Evolutionary conservation across 2,329 filamentous ascomycete species (phyloP).

Genomic region (Beauveria sp.): DNA sequence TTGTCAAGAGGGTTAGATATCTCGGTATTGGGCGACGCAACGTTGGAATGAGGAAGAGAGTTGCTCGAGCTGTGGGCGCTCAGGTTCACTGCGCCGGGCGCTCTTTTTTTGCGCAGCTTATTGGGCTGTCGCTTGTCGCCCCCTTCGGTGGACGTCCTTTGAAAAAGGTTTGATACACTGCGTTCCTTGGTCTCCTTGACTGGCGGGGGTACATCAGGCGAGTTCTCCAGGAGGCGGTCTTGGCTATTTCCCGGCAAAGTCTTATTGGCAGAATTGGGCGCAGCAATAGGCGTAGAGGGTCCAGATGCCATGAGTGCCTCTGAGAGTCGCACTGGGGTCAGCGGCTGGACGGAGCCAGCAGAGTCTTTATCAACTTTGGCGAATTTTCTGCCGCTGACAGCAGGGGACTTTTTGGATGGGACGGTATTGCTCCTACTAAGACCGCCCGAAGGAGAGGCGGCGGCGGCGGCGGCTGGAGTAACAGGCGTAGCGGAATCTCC

Average conservation of each 20-base stretch:
- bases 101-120: conserved; percentile 81
- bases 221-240: conserved; percentile 38
- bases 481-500: conserved; percentile 66
- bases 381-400: conserved; percentile 60
- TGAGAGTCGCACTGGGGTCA: conserved; percentile 24
- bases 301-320: conserved; percentile 15
- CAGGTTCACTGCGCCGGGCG: conserved; percentile 67
- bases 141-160: conserved; percentile 54
- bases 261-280: background rate
- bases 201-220: conserved; percentile 36
- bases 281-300: background rate
- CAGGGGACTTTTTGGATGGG: conserved; percentile 81
- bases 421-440: conserved; percentile 76
- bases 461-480: conserved; percentile 44
- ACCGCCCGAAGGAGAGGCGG: conserved; percentile 45
- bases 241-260: conserved; percentile 36
- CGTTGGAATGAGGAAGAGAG: conserved; percentile 50
- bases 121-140: conserved; percentile 70
- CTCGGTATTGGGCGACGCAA: conserved; percentile 40
- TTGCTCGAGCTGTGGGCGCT: conserved; percentile 87
- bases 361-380: conserved; percentile 31
- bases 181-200: conserved; percentile 51
- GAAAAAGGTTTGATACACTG: conserved; percentile 62
- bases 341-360: conserved; percentile 29
- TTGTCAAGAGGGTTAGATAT: conserved; percentile 39